Evolutionary conservation across 768 basidiomycete genomes (phyloP).

Genomic region (Trametes punicea): DNA sequence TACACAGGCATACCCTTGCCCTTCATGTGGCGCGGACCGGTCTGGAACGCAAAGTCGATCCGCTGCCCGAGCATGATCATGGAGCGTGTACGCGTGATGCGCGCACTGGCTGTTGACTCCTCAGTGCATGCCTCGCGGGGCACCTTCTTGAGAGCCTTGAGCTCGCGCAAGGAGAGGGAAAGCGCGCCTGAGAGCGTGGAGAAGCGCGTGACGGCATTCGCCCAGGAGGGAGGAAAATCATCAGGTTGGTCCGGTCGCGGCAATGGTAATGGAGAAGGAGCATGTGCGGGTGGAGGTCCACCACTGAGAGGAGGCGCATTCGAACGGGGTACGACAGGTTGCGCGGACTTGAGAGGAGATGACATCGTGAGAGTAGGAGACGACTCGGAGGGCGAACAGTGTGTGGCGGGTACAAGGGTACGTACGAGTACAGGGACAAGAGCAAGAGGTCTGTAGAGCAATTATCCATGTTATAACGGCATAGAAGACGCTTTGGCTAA

Average conservation of each 20-base stretch:
- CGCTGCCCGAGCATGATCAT: slow-evolving; percentile 2
- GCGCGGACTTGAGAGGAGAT: slow-evolving; percentile 19
- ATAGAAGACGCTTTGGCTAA: no score
- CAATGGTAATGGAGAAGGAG: not conserved
- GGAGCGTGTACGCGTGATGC: slow-evolving; percentile 7
- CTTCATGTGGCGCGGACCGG: not conserved
- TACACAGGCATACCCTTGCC: slow-evolving; percentile 12
- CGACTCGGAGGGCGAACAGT: not conserved
- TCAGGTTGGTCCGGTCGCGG: not conserved
- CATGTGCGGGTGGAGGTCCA: not conserved
- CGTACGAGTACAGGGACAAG: not conserved
- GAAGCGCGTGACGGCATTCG: slow-evolving; percentile 4
- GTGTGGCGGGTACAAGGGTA: not conserved
- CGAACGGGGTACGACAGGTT: slow-evolving; percentile 22
- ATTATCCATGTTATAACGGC: no score
- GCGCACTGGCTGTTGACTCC: not conserved
- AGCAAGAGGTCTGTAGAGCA: no score
- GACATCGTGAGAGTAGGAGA: not conserved
- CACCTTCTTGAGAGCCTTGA: slow-evolving; percentile 6
- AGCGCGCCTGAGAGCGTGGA: slow-evolving; percentile 10
- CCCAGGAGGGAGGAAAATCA: slow-evolving; percentile 4
- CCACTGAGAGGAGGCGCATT: slow-evolving; percentile 16
- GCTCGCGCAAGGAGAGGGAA: not conserved
- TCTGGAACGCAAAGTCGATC: slow-evolving; percentile 7
- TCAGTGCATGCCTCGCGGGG: not conserved